Base-by-base conservation (phyloP, 1,139 yeast species). In the Scheffersomyces titani region DNA sequence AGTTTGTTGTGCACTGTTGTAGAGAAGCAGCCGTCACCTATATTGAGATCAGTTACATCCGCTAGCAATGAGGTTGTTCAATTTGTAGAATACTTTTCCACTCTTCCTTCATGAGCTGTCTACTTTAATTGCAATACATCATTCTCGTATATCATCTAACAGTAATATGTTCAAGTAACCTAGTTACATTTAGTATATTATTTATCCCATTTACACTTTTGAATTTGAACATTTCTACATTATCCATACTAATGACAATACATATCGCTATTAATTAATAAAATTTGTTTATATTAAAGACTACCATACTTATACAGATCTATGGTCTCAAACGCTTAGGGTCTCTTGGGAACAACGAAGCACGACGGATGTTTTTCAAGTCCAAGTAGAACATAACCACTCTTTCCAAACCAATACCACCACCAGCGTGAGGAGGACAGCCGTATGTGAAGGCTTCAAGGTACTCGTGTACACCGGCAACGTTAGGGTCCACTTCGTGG, bases 341-440 rank as follows among this genome's bases (percentile, higher is more conserved):
- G 76, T 94, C 99, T 83, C 99, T 90, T 72, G 99, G 99, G 94
- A 94, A 94, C 72, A 94, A 80, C 13, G 97, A 89, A 22, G 99
- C 98, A 73, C 98, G 90, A 78, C 99, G 91, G 67, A 94, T 94
- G 78, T 94, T 96, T 81, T 92, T 93, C 80, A 94, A 83, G 71
- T 92, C 99, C 73, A 94, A 84, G 87, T 85, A 94, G 85, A 94
- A 94, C 98, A 94, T 94, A 63, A 94, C 92, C 49, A 94, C 99
- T 81, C 99, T 91, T 80, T 94, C 99, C 65, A 94, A 81, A 68
- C 99, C 99, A 73, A 94, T 94, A 77, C 99, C 99, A 79, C 99
- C 99, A 74, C 99, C 99, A 24, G 97, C 99, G 69, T 94, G 99
- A 53, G 99, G 99, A 63, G 97, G 88, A 82, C 98, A 94, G 20